These are phyloP conservation scores for Puccinellia tenuiflora DNA, from an alignment of 176 grass and related monocot genomes.

Conservation along the genomic window DNA sequence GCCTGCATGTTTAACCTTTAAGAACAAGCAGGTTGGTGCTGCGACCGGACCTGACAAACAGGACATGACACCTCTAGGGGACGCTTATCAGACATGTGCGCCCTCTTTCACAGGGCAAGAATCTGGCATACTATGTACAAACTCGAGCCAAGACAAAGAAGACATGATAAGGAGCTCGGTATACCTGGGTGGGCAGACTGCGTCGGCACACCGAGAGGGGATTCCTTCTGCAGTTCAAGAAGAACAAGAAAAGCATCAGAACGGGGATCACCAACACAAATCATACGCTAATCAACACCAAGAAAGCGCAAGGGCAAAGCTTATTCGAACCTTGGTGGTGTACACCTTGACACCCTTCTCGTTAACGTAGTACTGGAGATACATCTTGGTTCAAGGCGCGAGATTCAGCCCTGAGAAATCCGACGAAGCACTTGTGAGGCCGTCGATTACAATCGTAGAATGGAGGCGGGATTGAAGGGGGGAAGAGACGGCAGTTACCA, in stretches of 20 bases:
- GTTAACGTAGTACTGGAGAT: conserved; percentile 93
- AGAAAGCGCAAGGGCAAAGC: not conserved
- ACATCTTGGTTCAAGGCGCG: conserved; percentile 45
- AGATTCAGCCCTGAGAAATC: not conserved
- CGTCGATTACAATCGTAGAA: not conserved
- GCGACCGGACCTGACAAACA: not conserved
- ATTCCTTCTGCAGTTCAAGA: conserved; percentile 57
- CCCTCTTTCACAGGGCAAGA: not conserved
- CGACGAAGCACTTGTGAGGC: not conserved
- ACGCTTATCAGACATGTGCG: not conserved
- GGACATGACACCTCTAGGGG: not conserved
- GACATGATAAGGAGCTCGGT: not conserved
- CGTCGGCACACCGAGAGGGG: conserved; percentile 62
- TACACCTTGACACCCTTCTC: conserved; percentile 97
- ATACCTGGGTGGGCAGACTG: conserved; percentile 92
- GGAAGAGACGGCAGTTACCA: not conserved
- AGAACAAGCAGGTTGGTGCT: not conserved
- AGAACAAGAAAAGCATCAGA: conserved; percentile 4
- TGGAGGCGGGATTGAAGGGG: not conserved
- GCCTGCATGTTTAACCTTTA: not conserved
- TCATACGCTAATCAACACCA: not conserved
- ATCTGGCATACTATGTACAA: not conserved
- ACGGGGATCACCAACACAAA: not conserved
- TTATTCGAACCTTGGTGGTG: conserved; percentile 73
- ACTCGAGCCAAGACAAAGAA: not conserved